Conservation (phyloP, 1,284 basidiomycete species). For the Trichosporon sp. region DNA sequence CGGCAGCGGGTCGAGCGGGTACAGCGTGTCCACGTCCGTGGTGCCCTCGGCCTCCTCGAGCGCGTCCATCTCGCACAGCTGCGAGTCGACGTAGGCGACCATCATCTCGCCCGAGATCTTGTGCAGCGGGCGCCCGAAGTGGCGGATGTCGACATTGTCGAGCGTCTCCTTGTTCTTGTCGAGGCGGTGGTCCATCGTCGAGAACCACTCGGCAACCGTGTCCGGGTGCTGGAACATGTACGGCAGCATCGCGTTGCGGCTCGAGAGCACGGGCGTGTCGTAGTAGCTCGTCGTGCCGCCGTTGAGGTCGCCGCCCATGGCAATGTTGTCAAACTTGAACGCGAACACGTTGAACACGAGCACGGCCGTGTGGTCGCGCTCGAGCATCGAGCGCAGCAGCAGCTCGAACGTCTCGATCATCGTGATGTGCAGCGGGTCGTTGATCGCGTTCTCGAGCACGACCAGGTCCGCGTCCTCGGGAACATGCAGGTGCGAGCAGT, state of each 20-base stretch:
- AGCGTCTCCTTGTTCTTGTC: neutral
- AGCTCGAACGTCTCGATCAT: slow-evolving; percentile 11
- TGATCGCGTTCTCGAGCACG: slow-evolving; percentile 37
- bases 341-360: slow-evolving; percentile 32
- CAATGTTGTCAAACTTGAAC: slow-evolving; percentile 32
- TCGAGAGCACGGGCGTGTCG: slow-evolving; percentile 39
- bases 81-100: slow-evolving; percentile 38
- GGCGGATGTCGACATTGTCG: slow-evolving; percentile 34
- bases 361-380: slow-evolving; percentile 7
- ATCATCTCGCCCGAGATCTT: slow-evolving; percentile 32
- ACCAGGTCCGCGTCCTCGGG: slow-evolving; percentile 32
- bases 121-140: slow-evolving; percentile 25
- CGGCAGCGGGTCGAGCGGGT: slow-evolving; percentile 26
- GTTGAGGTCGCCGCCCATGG: slow-evolving; percentile 40
- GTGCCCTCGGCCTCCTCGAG: slow-evolving; percentile 22
- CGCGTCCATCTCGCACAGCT: slow-evolving; percentile 41
- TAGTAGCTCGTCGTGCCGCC: slow-evolving; percentile 39
- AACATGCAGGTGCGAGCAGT: slow-evolving; percentile 32
- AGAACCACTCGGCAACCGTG: slow-evolving; percentile 28
- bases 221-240: slow-evolving; percentile 20
- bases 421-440: slow-evolving; percentile 23
- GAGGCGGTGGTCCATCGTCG: neutral
- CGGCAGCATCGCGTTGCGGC: slow-evolving; percentile 34
- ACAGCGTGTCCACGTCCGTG: slow-evolving; percentile 21
- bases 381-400: slow-evolving; percentile 14